Evolutionary conservation across 306 rosid genomes (phyloP).

Genomic region (Ormosia semicastrata): DNA sequence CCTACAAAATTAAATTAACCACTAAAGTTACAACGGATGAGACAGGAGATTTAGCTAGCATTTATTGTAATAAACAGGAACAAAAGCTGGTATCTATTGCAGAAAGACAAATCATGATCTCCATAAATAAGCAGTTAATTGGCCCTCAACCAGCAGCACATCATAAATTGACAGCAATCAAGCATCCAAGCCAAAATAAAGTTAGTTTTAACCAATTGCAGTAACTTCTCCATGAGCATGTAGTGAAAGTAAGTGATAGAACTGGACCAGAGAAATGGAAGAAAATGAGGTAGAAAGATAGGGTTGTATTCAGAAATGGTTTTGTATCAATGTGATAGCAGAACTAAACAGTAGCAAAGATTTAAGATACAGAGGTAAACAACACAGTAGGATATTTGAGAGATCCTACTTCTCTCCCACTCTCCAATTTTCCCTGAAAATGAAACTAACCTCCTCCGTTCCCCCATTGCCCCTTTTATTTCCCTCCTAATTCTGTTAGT

Average conservation of each 20-base stretch:
- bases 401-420: too few relatives aligned
- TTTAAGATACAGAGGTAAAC: too few relatives aligned
- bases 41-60: not conserved
- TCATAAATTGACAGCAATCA: not conserved
- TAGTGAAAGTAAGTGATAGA: not conserved
- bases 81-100: not conserved
- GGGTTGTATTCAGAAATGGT: too few relatives aligned
- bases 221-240: not conserved
- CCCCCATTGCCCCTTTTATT: too few relatives aligned
- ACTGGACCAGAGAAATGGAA: too few relatives aligned
- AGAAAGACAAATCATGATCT: not conserved
- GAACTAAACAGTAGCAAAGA: too few relatives aligned
- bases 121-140: not conserved
- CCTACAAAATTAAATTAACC: conserved; percentile 44
- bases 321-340: too few relatives aligned
- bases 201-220: not conserved
- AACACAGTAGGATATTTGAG: too few relatives aligned
- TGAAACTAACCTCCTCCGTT: too few relatives aligned
- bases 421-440: too few relatives aligned
- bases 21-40: not conserved
- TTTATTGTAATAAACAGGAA: not conserved
- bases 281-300: too few relatives aligned
- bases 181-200: not conserved
- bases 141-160: not conserved
- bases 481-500: too few relatives aligned